Evolutionary conservation across 176 grass and related monocot species (phyloP).

Genomic region (Rhipidocladum racemiflorum): DNA sequence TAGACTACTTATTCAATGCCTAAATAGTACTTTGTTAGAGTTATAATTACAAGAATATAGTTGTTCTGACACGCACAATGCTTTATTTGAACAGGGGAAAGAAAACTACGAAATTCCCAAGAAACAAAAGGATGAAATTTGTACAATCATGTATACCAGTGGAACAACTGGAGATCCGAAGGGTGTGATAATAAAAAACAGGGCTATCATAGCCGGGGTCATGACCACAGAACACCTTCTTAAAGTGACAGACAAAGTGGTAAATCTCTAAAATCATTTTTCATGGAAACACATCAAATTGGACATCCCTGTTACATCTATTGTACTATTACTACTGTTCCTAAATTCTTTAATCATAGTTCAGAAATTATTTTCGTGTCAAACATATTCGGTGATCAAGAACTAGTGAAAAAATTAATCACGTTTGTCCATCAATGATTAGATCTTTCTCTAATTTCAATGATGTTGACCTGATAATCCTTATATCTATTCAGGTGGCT

Average conservation of each 20-base stretch:
- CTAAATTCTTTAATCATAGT: background rate
- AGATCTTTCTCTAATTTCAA: background rate
- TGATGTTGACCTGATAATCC: background rate
- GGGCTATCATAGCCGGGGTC: constrained; percentile 63
- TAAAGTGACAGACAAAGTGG: constrained; percentile 83
- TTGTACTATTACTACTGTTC: background rate
- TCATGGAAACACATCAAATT: background rate
- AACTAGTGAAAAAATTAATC: background rate
- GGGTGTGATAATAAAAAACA: constrained; percentile 86
- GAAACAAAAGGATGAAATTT: constrained; percentile 68
- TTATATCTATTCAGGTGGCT: constrained; percentile 42
- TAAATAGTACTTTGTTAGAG: background rate
- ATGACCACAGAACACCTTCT: constrained; percentile 77
- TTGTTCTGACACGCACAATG: background rate
- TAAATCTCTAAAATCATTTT: constrained; percentile 30
- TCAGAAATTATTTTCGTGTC: background rate
- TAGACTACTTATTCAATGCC: background rate
- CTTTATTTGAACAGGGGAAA: constrained; percentile 49
- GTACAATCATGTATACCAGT: constrained; percentile 97
- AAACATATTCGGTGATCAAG: background rate
- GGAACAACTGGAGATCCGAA: constrained; percentile 96
- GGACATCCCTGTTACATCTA: background rate
- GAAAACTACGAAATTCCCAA: constrained; percentile 29
- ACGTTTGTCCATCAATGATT: constrained; percentile 6
- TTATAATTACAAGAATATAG: background rate